A percentile compares a stretch with the other conserved stretches of the same genome.
phyloP scores from a whole-genome alignment of 345 rosid species.

The Arabidopsis arenosa region DNA sequence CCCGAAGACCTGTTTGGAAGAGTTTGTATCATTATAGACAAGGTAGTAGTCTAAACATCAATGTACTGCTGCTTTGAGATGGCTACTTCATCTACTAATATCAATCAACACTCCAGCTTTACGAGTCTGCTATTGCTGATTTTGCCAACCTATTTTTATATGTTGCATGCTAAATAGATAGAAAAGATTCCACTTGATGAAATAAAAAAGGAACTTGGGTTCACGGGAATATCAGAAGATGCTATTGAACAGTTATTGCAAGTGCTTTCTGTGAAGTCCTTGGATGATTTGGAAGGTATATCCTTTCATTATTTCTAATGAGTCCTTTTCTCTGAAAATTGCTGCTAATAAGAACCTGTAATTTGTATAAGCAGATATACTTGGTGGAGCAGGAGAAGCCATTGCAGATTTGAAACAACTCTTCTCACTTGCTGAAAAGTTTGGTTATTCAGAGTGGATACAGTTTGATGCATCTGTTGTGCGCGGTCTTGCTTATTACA shows the following conservation, averaged over 20 bases:
- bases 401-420: slow-evolving; percentile 75
- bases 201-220: slow-evolving; percentile 71
- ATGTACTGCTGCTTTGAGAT: slow-evolving; percentile 11
- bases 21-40: slow-evolving; percentile 87
- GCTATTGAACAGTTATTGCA: slow-evolving; percentile 72
- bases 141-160: slow-evolving; percentile 1
- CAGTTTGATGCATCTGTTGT: slow-evolving; percentile 97
- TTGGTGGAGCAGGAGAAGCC: slow-evolving; percentile 90
- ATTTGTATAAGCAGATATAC: slow-evolving; percentile 56
- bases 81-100: slow-evolving; percentile 10
- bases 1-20: slow-evolving; percentile 77
- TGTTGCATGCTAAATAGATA: slow-evolving; percentile 52
- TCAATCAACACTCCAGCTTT: slow-evolving; percentile 4
- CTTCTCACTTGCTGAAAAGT: slow-evolving; percentile 85
- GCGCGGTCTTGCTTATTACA: slow-evolving; percentile 97
- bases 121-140: slow-evolving; percentile 1
- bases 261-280: slow-evolving; percentile 78
- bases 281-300: slow-evolving; percentile 81
- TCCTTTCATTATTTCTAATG: not conserved
- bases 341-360: not conserved
- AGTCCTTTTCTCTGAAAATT: not conserved
- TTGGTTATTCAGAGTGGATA: slow-evolving; percentile 92
- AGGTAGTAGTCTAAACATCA: slow-evolving; percentile 59
- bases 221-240: slow-evolving; percentile 68
- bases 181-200: slow-evolving; percentile 79